phyloP scores from a whole-genome alignment of 78 protist species.

The Monocercomonoides exilis region DNA sequence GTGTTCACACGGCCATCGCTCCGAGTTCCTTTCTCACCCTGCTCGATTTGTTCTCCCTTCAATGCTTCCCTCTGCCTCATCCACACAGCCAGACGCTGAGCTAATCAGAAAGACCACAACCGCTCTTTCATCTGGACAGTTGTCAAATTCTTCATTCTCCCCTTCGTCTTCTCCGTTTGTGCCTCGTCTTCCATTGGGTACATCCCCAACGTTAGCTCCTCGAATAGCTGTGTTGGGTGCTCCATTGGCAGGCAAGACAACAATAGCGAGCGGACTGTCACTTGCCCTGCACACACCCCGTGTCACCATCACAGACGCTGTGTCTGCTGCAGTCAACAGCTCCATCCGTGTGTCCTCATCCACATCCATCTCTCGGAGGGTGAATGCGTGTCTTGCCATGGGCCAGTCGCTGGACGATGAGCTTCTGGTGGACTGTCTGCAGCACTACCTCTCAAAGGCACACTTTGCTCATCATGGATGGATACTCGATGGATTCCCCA shows the following conservation, averaged over 20 bases:
- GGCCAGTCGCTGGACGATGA: neutral
- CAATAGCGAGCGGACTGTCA: neutral
- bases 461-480: neutral
- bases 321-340: too few species aligned
- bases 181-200: neutral
- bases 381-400: neutral
- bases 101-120: too few species aligned
- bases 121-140: too few species aligned
- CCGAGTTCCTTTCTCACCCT: neutral
- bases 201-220: neutral
- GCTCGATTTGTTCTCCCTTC: neutral
- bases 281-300: neutral
- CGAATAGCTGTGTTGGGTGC: neutral
- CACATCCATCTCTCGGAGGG: neutral
- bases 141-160: too few species aligned
- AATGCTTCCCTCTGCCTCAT: neutral
- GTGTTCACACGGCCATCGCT: neutral
- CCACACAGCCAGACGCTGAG: neutral
- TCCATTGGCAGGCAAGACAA: neutral
- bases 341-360: neutral
- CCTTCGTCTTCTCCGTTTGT: too few species aligned
- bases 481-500: conserved; percentile 1
- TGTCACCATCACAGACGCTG: neutral
- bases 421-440: neutral
- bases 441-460: neutral